Evolutionary conservation across 768 basidiomycete species (phyloP).

Genomic region (Pulveroboletus frians): DNA sequence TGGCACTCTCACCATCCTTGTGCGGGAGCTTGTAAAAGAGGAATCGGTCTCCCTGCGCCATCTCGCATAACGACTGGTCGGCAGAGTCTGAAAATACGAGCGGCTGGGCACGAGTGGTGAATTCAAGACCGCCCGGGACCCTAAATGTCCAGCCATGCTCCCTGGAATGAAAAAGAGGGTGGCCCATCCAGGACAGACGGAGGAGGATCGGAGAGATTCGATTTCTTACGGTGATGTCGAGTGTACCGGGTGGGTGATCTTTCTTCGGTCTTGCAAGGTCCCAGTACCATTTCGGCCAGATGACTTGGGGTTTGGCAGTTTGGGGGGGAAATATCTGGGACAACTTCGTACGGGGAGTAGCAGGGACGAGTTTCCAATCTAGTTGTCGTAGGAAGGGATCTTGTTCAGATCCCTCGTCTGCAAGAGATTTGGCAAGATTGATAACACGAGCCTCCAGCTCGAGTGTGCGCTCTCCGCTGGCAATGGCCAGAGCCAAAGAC

Average conservation of each 20-base stretch:
- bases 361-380: constrained; percentile 51
- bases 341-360: background rate
- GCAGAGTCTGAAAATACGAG: constrained; percentile 58
- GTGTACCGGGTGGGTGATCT: constrained; percentile 57
- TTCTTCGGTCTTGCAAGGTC: constrained; percentile 76
- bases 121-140: constrained; percentile 47
- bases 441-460: constrained; percentile 35
- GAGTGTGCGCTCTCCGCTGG: constrained; percentile 36
- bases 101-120: constrained; percentile 41
- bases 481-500: constrained; percentile 45
- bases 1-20: constrained; percentile 89
- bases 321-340: constrained; percentile 10
- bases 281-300: constrained; percentile 99
- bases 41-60: constrained; percentile 41
- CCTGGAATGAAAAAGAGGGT: constrained; percentile 80
- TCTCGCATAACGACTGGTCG: constrained; percentile 55
- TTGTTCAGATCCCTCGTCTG: constrained; percentile 20
- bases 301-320: constrained; percentile 38
- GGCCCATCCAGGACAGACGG: constrained; percentile 79
- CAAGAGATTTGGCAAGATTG: constrained; percentile 36
- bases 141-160: constrained; percentile 92
- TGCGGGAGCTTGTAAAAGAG: constrained; percentile 92
- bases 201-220: constrained; percentile 81
- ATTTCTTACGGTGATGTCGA: constrained; percentile 83
- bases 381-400: constrained; percentile 63